Conservation (phyloP, 2,329 filamentous ascomycete species). For the Trichoderma citrinoviride region DNA sequence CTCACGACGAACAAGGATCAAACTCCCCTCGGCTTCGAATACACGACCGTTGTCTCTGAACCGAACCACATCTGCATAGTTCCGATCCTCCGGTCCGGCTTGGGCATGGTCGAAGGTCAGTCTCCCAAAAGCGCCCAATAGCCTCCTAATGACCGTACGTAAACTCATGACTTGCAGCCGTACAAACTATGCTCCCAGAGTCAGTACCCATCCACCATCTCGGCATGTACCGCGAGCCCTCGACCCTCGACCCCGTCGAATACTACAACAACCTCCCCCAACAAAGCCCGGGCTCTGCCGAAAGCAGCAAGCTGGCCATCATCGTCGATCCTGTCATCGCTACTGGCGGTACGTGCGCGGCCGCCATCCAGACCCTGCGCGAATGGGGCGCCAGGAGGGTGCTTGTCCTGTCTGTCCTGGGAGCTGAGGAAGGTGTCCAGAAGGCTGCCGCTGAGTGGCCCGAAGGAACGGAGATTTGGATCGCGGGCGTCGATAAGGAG, state of each 20-base stretch:
- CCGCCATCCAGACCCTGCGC: conserved; percentile 81
- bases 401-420: conserved; percentile 72
- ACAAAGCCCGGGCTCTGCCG: conserved; percentile 48
- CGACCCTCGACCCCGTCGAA: conserved; percentile 83
- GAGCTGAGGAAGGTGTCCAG: conserved; percentile 66
- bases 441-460: conserved; percentile 75
- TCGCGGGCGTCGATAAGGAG: conserved; percentile 73
- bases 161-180: conserved; percentile 47
- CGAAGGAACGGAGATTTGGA: conserved; percentile 74
- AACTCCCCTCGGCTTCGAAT: conserved; percentile 76
- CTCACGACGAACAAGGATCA: conserved; percentile 53
- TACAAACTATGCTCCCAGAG: conserved; percentile 76
- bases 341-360: conserved; percentile 84
- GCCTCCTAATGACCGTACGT: neutral
- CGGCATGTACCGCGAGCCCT: conserved; percentile 87
- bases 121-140: conserved; percentile 22
- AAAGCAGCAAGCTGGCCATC: conserved; percentile 63
- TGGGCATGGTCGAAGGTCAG: conserved; percentile 83
- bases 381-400: conserved; percentile 91
- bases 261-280: conserved; percentile 97
- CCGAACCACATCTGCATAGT: conserved; percentile 74
- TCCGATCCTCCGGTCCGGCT: conserved; percentile 86
- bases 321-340: conserved; percentile 91
- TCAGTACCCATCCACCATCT: conserved; percentile 88
- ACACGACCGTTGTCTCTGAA: conserved; percentile 61